Conservation (phyloP, 2,329 filamentous ascomycete genomes). For the Ophiocordyceps sinensis region DNA sequence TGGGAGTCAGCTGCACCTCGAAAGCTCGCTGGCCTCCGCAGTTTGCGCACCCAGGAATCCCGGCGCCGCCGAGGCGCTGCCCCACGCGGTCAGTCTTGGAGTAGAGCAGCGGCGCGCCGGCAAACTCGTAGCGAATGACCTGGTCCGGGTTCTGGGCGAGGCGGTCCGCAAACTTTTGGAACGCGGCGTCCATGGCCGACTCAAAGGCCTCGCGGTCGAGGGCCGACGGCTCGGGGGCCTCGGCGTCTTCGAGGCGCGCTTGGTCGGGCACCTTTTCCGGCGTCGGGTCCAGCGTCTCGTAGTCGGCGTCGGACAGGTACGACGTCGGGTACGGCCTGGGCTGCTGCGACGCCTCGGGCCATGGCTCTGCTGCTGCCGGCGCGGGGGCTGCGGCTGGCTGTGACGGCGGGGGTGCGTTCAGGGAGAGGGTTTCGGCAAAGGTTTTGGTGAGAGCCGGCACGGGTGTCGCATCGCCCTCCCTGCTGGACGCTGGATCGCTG, state of each 20-base stretch:
- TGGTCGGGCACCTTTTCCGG: slow-evolving; percentile 35
- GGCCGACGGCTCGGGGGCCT: slow-evolving; percentile 22
- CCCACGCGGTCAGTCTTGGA: slow-evolving; percentile 63
- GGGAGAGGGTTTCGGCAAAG: slow-evolving; percentile 62
- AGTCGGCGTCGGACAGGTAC: slow-evolving; percentile 78
- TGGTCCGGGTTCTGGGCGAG: slow-evolving; percentile 72
- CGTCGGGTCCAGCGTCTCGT: slow-evolving; percentile 63
- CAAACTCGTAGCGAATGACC: slow-evolving; percentile 67
- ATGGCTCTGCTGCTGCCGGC: slow-evolving; percentile 44
- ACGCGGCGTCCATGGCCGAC: slow-evolving; percentile 58
- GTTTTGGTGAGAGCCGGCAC: slow-evolving; percentile 36
- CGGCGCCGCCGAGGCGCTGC: slow-evolving; percentile 36
- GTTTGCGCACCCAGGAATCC: slow-evolving; percentile 60
- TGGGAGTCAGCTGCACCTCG: slow-evolving; percentile 83
- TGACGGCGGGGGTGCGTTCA: slow-evolving; percentile 38
- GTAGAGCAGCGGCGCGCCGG: slow-evolving; percentile 63
- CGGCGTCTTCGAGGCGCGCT: slow-evolving; percentile 25
- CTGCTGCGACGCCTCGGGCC: slow-evolving; percentile 54
- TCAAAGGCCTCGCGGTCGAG: slow-evolving; percentile 63
- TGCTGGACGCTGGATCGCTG: slow-evolving; percentile 16
- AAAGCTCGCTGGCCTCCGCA: slow-evolving; percentile 69
- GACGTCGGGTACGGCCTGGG: slow-evolving; percentile 60
- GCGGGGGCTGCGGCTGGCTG: slow-evolving; percentile 7
- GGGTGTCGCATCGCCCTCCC: slow-evolving; percentile 11
- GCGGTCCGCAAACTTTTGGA: slow-evolving; percentile 68